Base-by-base conservation (phyloP, 2,329 filamentous ascomycete species). In the Thelonectria olida region DNA sequence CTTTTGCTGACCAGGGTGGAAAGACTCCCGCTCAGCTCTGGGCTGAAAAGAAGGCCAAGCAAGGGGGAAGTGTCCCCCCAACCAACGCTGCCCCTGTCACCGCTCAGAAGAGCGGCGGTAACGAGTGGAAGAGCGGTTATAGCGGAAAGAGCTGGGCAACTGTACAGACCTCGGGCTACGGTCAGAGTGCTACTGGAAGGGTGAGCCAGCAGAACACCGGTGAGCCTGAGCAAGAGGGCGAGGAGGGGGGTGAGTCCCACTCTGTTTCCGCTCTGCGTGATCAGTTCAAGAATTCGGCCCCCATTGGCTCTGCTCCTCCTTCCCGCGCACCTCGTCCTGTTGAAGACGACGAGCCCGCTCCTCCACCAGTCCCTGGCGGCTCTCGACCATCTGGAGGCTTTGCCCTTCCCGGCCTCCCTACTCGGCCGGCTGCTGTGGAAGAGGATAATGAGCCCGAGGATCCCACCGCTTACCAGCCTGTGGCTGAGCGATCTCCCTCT, bases 11-110 rank as follows among this genome's bases (percentile, higher is more conserved):
- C 68, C 84, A 96, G 76, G 94, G 92, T 65, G 96, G 96, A 64
- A 99, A 98, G 83, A 98, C 96, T 5, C 96, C 96, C 7, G 94
- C 96, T 27, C 96, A 99, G 77, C 81, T 97, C 34, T 99, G 96
- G 96, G 95, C 95, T 0, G 96, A 99, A 82, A 97, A 94, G 82
- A 98, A 98, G 82, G 95, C 92, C 36, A 90, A 89, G 62, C 89
- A 96, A 75, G 85, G 90, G 52, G 89, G 86, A 45, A 81, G 82
- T 51, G 74, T 85, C 42, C 73, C 79, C 53, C 74, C 81, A 22
- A 65, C 78, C 7, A 71, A 78, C 3, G 72, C 85, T n/a, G 79
- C 87, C 39, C 85, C 88, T 1, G 80, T 93, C 28, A 75, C 82
- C 51, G 82, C 84, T 51, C 93, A 97, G 75, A 83, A 85, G 73